phyloP scores from a whole-genome alignment of 441 rosid species.

The Dalechampia spathulata region DNA sequence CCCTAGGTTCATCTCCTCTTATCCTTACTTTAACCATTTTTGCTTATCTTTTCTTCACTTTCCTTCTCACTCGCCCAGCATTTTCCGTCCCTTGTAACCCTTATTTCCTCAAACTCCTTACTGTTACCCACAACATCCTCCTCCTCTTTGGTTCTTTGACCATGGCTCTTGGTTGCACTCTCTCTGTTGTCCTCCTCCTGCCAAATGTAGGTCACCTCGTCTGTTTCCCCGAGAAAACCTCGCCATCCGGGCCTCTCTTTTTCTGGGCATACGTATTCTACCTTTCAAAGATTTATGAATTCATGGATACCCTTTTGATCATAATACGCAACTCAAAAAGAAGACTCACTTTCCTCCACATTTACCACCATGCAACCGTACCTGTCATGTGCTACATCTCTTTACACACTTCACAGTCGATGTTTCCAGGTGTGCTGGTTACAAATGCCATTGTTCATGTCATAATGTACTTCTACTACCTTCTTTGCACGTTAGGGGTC shows the following conservation, averaged over 20 bases:
- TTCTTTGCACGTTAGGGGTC: constrained; percentile 36
- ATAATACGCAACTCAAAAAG: constrained; percentile 34
- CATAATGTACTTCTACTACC: constrained; percentile 48
- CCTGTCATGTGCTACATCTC: constrained; percentile 53
- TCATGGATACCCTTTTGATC: constrained; percentile 51
- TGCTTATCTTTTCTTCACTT: constrained; percentile 40
- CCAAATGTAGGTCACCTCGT: constrained; percentile 22
- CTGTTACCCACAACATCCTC: constrained; percentile 44
- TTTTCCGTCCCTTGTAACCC: constrained; percentile 23
- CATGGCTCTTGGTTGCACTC: constrained; percentile 54
- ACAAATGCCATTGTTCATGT: constrained; percentile 51
- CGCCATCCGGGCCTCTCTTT: constrained; percentile 41
- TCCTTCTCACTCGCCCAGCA: constrained; percentile 27
- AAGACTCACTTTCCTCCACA: constrained; percentile 63
- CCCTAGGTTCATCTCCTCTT: constrained; percentile 45
- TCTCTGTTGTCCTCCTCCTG: constrained; percentile 36
- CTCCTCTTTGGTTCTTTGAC: constrained; percentile 37
- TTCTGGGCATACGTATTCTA: constrained; percentile 62
- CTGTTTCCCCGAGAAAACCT: constrained; percentile 43
- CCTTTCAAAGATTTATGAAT: constrained; percentile 46
- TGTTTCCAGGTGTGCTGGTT: constrained; percentile 49
- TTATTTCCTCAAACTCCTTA: constrained; percentile 36
- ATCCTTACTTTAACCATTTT: constrained; percentile 35
- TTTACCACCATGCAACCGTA: constrained; percentile 56
- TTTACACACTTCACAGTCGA: constrained; percentile 38